These are phyloP conservation scores for Naganishia randhawae DNA, from an alignment of 768 basidiomycete species.

Conservation along the genomic window DNA sequence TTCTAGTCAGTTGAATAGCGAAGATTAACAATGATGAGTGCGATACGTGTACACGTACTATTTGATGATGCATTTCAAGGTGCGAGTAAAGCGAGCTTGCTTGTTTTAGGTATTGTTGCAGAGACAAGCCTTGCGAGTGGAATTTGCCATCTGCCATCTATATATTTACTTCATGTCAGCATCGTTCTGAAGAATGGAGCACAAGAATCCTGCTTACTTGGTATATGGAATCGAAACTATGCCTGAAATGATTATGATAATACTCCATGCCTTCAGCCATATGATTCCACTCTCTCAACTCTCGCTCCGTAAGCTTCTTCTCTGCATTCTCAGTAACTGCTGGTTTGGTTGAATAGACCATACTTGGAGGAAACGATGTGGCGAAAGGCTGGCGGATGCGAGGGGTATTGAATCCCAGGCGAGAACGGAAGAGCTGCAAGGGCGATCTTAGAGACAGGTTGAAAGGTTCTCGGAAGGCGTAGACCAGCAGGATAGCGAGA, in stretches of 20 bases:
- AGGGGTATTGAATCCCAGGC: background rate
- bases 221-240: constrained; percentile 42
- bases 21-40: background rate
- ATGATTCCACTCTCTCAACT: constrained; percentile 30
- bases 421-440: background rate
- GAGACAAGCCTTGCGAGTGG: constrained; percentile 39
- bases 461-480: background rate
- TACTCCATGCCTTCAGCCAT: constrained; percentile 42
- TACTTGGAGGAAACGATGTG: background rate
- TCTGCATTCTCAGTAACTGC: background rate
- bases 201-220: constrained; percentile 35
- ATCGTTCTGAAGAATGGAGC: no score
- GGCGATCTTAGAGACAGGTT: background rate
- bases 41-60: constrained; percentile 33
- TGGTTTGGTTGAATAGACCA: constrained; percentile 22
- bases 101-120: constrained; percentile 41
- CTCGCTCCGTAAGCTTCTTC: constrained; percentile 1
- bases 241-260: constrained; percentile 45
- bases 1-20: background rate
- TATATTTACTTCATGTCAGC: background rate
- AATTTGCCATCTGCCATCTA: constrained; percentile 45
- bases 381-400: background rate
- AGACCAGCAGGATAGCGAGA: background rate
- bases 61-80: constrained; percentile 47
- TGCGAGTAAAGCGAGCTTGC: constrained; percentile 39